Percentiles rank a stretch among this genome's conserved stretches.
These are phyloP conservation scores for Sclerospora graminicola DNA, from an alignment of 352 stramenopile species.

Conservation along the genomic window DNA sequence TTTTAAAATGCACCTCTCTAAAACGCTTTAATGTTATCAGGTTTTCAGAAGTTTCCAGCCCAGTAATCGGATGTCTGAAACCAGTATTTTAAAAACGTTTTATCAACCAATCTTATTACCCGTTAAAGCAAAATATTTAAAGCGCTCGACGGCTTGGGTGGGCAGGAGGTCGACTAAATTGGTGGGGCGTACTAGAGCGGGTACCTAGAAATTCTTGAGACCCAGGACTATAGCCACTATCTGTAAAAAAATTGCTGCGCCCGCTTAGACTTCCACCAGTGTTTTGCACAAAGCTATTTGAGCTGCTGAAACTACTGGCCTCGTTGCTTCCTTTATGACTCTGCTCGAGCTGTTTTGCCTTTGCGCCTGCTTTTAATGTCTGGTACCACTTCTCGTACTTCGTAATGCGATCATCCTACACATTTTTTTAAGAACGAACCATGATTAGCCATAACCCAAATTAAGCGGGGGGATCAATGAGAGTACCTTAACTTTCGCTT, in stretches of 20 bases:
- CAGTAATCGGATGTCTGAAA: too few relatives aligned
- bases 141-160: slow-evolving; percentile 58
- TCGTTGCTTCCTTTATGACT: slow-evolving; percentile 21
- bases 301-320: slow-evolving; percentile 27
- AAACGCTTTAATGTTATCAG: too few relatives aligned
- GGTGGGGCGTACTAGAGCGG: slow-evolving; percentile 10
- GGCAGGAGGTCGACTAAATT: slow-evolving; percentile 36
- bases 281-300: slow-evolving; percentile 25
- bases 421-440: too few relatives aligned
- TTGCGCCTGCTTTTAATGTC: slow-evolving; percentile 71
- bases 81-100: too few relatives aligned
- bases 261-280: slow-evolving; percentile 14
- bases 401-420: slow-evolving; percentile 53
- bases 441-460: too few relatives aligned
- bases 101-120: too few relatives aligned
- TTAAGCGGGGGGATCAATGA: too few relatives aligned
- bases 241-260: slow-evolving; percentile 45
- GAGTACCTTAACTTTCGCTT: slow-evolving; percentile 28
- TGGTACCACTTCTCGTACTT: slow-evolving; percentile 86
- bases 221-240: slow-evolving; percentile 22
- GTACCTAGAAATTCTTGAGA: slow-evolving; percentile 9
- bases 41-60: too few relatives aligned
- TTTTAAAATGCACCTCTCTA: too few relatives aligned
- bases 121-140: too few relatives aligned
- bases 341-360: slow-evolving; percentile 72